Base-by-base conservation (phyloP, 1,284 basidiomycete genomes). In the Ceratobasidium sp. region DNA sequence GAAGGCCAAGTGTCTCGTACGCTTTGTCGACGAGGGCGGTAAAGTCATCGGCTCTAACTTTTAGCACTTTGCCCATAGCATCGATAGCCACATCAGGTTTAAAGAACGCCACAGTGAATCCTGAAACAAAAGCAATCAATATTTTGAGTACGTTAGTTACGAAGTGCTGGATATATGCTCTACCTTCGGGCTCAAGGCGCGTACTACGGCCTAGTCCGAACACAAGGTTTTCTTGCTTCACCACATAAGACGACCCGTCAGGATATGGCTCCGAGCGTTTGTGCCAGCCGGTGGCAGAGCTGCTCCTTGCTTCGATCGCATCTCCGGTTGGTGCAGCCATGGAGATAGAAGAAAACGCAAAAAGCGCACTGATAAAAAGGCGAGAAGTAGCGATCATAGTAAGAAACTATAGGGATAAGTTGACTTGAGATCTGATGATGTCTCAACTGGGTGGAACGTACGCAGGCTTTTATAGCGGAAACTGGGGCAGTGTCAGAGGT, bases 41-140 rank as follows among this genome's bases (percentile, higher is more conserved):
- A 71, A 81, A 82, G 75, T 85, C 84, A 14, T 73, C 73, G 4
- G 79, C 72, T 3, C 76, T 48, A 36, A 85, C 75, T 30, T 78
- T 61, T 14, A 83, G 76, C 9, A 83, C 80, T 18, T 78, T 78
- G 0, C 84, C 85, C 36, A 79, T 75, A 16, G 81, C 80, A 74
- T 85, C 83, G 41, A 85, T 79, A 3, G 82, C 83, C 65, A 84
- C 75, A 71, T 79, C 75, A 1, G 78, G 77, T 46, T 78, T 75
- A 78, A 85, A 85, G 2, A 85, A 75, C 4, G 84, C 83, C 39
- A 84, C 77, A 0, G 82, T 83, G 76, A 85, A 83, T 1, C 67
- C 67, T 71, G 36, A 14, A 14, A 6, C 8, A 14, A 21, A 39
- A 18, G 21, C 30, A 62, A 62, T 16, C 53, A 4, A 5, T 14